Conservation (phyloP, 1,284 basidiomycete genomes). For the Puccinia hordei region DNA sequence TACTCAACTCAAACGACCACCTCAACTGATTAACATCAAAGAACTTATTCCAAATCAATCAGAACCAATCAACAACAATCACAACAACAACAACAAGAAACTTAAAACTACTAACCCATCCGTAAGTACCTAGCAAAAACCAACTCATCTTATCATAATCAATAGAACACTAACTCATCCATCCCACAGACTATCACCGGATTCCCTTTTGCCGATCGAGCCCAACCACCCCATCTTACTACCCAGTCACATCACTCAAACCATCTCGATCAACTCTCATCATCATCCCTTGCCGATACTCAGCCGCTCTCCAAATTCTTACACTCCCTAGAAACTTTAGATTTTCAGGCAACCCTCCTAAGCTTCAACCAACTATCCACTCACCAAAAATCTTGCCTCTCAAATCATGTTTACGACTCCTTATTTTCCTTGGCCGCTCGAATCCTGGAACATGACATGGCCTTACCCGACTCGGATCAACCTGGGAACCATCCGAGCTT, state of each 20-base stretch:
- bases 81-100: too few species aligned
- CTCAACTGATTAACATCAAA: background rate
- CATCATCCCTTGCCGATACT: background rate
- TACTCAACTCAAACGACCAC: background rate
- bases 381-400: slow-evolving; percentile 20
- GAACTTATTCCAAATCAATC: background rate
- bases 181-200: background rate
- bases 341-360: slow-evolving; percentile 26
- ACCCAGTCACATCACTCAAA: background rate
- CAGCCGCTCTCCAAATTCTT: background rate
- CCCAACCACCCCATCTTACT: slow-evolving; percentile 12
- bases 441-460: background rate
- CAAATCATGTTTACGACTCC: slow-evolving; percentile 26
- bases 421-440: slow-evolving; percentile 26
- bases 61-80: too few species aligned
- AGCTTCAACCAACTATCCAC: slow-evolving; percentile 17
- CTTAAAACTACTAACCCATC: background rate
- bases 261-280: background rate
- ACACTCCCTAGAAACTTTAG: background rate
- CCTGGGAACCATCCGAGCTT: background rate
- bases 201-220: background rate
- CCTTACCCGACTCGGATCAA: background rate
- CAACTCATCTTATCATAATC: too few species aligned
- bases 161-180: background rate
- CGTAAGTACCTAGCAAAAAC: background rate